Base-by-base conservation (phyloP, 805 yeast species). In the Ogataea angusta region DNA sequence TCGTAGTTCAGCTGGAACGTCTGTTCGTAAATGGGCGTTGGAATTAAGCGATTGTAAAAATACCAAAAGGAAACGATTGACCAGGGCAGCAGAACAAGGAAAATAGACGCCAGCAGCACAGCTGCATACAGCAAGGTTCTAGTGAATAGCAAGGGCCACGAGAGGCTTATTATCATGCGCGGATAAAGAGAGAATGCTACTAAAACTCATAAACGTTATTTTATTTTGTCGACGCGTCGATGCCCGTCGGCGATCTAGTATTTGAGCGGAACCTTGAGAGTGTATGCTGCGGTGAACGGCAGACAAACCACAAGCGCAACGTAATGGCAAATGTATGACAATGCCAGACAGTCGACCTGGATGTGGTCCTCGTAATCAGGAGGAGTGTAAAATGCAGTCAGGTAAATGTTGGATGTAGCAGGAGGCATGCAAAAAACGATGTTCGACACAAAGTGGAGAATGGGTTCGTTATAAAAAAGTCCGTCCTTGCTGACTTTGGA, bases 361-460 rank as follows among this genome's bases (percentile, higher is more conserved):
- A 75, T 48, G 48, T 72, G 77, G 26, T 69, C 71, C 2, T 69
- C 67, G 5, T 69, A 54, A 24, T 59, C 66, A 2, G 83, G 77
- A 13, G 93, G 95, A 1, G 90, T 80, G 61, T 82, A 86, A 56
- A 87, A 80, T 2, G 96, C 91, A 2, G 98, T 90, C 49, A 90
- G 73, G 62, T 89, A 91, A 12, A 91, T 82, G 54, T 88, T 82
- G 0, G 93, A 73, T 0, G 97, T 91, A 0, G 96, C 95, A 37
- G 86, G 82, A 0, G 98, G 98, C 43, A 87, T 74, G 0, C 91
- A 82, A 59, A 80, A 85, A 10, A 82, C 78, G 22, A 90, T 68
- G 23, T 84, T 82, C 54, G 84, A 71, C 5, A 90, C 82, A 53
- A 91, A 83, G 30, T 82, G 73, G 9, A 87, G 72, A 46, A 88